Conservation (phyloP, 2,329 filamentous ascomycete species). For the Diaporthe eres region DNA sequence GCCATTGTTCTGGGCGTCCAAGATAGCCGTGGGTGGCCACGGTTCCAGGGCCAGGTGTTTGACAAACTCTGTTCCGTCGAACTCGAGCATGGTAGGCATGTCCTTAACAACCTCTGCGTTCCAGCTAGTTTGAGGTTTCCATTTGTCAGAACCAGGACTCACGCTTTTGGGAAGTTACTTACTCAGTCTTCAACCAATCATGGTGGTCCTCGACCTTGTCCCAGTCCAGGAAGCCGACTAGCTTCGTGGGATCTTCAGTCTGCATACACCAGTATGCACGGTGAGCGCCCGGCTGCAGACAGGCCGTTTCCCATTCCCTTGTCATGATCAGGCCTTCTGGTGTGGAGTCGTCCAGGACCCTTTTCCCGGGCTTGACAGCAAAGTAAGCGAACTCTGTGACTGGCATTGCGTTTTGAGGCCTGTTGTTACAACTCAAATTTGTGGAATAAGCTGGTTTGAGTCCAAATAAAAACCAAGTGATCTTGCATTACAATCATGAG, state of each 20-base stretch:
- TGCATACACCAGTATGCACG: not conserved
- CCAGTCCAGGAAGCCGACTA: not conserved
- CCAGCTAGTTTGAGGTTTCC: not conserved
- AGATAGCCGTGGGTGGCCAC: not conserved
- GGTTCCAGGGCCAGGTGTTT: not conserved
- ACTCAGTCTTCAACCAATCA: not conserved
- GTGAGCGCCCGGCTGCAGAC: not conserved
- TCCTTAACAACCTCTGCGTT: not conserved
- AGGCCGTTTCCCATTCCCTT: not conserved
- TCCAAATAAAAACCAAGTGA: not conserved
- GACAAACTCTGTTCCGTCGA: not conserved
- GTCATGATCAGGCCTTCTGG: not conserved
- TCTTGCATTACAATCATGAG: not conserved
- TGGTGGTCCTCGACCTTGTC: not conserved
- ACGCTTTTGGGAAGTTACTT: not conserved
- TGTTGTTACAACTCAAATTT: not conserved
- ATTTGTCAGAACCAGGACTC: not conserved
- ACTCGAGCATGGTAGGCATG: not conserved
- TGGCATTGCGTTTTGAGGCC: not conserved
- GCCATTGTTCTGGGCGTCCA: not conserved
- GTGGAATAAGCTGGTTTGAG: not conserved
- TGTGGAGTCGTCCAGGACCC: not conserved
- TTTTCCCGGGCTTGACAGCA: not conserved
- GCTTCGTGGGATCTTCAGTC: not conserved
- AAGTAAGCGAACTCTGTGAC: constrained; percentile 1